Evolutionary conservation across 495 filamentous ascomycete genomes (phyloP).

Genomic region (Lepidopterella palustris): DNA sequence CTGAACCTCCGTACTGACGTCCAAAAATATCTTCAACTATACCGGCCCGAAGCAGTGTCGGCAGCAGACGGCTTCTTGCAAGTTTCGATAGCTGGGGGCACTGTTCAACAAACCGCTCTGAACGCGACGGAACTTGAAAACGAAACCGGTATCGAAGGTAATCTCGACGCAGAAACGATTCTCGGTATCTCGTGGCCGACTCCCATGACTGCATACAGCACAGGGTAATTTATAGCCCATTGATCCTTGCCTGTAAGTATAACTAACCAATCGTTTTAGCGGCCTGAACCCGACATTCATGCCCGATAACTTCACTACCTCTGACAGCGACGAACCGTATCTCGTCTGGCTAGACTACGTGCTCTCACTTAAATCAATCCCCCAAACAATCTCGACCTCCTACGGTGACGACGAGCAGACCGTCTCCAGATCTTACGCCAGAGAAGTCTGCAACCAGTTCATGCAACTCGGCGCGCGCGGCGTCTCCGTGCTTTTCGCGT

Average conservation of each 20-base stretch:
- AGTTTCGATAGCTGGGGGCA: constrained; percentile 37
- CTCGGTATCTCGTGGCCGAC: constrained; percentile 32
- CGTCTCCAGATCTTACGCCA: constrained; percentile 29
- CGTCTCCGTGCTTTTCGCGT: constrained; percentile 29
- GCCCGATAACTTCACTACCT: constrained; percentile 18
- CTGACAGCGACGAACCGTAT: constrained; percentile 34
- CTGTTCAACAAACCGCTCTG: constrained; percentile 1
- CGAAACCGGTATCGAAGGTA: constrained; percentile 33
- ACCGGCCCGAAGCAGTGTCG: constrained; percentile 43
- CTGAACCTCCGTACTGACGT: constrained; percentile 44
- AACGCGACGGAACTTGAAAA: constrained; percentile 3
- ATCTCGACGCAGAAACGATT: constrained; percentile 41
- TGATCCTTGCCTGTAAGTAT: no score
- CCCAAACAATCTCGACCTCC: constrained; percentile 32
- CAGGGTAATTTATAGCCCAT: no score
- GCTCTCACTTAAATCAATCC: constrained; percentile 21
- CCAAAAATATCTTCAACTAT: constrained; percentile 41
- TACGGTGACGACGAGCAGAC: constrained; percentile 37
- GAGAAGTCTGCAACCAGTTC: constrained; percentile 26
- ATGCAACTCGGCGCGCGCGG: constrained; percentile 31
- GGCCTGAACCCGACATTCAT: constrained; percentile 29
- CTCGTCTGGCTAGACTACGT: constrained; percentile 29
- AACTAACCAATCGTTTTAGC: no score
- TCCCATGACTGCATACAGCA: constrained; percentile 26
- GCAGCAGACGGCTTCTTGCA: constrained; percentile 38